Evolutionary conservation across 192 early-diverging fungal genomes (phyloP).

Genomic region (Gamsiella multidivaricata): DNA sequence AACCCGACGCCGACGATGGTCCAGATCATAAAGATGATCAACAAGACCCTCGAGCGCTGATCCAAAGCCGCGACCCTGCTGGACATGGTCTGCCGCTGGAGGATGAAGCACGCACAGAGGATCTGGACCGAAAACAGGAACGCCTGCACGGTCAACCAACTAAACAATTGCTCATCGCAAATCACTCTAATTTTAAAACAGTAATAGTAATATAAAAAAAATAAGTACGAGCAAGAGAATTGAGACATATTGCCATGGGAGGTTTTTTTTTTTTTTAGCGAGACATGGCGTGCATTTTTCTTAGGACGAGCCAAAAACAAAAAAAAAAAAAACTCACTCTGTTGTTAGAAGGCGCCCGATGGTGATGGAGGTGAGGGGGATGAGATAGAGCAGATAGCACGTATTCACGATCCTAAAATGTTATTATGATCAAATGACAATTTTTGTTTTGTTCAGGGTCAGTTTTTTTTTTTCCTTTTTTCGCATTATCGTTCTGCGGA

Average conservation of each 20-base stretch:
- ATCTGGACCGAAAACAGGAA: slow-evolving; percentile 39
- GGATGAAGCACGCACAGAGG: slow-evolving; percentile 25
- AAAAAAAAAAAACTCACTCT: slow-evolving; percentile 35
- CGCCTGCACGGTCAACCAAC: slow-evolving; percentile 49
- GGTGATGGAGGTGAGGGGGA: slow-evolving; percentile 46
- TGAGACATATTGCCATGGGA: too few species aligned
- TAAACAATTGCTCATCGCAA: slow-evolving; percentile 52
- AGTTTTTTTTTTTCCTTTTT: slow-evolving; percentile 5
- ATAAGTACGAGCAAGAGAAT: background rate
- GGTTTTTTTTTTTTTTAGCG: background rate
- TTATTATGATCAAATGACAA: slow-evolving; percentile 22
- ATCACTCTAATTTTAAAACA: slow-evolving; percentile 24
- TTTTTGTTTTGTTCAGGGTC: background rate
- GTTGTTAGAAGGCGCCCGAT: slow-evolving; percentile 29
- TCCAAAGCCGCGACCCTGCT: slow-evolving; percentile 26
- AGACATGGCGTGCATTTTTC: too few species aligned
- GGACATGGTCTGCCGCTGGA: slow-evolving; percentile 39
- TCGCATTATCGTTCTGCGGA: background rate
- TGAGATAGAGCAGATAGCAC: slow-evolving; percentile 39
- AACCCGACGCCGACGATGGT: slow-evolving; percentile 50
- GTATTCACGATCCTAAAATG: slow-evolving; percentile 34
- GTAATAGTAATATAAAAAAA: background rate
- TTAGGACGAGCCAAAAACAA: too few species aligned
- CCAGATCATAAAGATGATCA: slow-evolving; percentile 47
- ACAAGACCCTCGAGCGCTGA: slow-evolving; percentile 30